These are phyloP conservation scores for Saccharomycopsis lassenensis DNA, from an alignment of 805 yeast species.

Conservation along the genomic window DNA sequence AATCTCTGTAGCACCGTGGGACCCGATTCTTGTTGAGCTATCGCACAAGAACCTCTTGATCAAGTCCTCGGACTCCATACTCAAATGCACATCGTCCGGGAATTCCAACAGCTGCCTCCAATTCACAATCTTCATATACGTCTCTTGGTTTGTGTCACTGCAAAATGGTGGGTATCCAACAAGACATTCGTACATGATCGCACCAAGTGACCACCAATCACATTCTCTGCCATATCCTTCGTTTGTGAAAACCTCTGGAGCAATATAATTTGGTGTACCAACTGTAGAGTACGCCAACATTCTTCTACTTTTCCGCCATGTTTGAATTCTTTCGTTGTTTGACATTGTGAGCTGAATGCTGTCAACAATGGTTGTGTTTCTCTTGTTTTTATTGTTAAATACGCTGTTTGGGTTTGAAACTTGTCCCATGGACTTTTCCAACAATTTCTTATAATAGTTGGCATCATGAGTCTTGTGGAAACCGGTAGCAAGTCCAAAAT, in stretches of 20 bases:
- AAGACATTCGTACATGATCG: slow-evolving; percentile 41
- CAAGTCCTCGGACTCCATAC: slow-evolving; percentile 37
- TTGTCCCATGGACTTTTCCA: slow-evolving; percentile 43
- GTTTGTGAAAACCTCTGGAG: slow-evolving; percentile 22
- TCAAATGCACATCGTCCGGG: slow-evolving; percentile 38
- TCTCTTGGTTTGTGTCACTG: slow-evolving; percentile 38
- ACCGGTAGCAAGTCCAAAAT: slow-evolving; percentile 76
- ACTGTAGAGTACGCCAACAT: slow-evolving; percentile 41
- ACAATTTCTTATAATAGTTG: slow-evolving; percentile 69
- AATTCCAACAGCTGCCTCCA: slow-evolving; percentile 38
- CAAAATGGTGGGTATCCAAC: slow-evolving; percentile 44
- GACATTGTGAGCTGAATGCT: slow-evolving; percentile 31
- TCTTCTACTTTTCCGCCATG: slow-evolving; percentile 38
- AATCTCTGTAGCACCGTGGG: slow-evolving; percentile 39
- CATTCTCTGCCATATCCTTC: slow-evolving; percentile 43
- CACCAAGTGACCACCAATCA: slow-evolving; percentile 44
- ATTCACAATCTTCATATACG: slow-evolving; percentile 36
- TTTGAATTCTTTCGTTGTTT: slow-evolving; percentile 39
- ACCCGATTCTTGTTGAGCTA: slow-evolving; percentile 33
- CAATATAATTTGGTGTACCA: slow-evolving; percentile 24
- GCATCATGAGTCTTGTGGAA: slow-evolving; percentile 90
- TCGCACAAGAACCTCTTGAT: slow-evolving; percentile 32
- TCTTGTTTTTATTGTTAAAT: slow-evolving; percentile 8
- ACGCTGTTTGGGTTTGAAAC: slow-evolving; percentile 22
- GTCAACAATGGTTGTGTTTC: slow-evolving; percentile 21